phyloP scores from a whole-genome alignment of 2,329 filamentous ascomycete species.

The Neoarthrinium moseri region DNA sequence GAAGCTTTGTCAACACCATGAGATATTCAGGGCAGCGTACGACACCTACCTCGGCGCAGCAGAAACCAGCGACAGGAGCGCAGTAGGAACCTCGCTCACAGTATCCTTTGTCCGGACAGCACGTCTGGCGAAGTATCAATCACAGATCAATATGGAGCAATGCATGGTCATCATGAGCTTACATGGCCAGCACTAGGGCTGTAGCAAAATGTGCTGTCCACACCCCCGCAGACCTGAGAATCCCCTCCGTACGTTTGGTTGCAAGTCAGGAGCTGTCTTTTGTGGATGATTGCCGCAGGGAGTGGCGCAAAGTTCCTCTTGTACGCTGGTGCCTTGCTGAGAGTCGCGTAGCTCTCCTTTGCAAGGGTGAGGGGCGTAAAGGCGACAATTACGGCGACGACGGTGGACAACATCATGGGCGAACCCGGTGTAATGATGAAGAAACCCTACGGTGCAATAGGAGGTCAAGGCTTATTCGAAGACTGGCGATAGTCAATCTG shows the following conservation, averaged over 20 bases:
- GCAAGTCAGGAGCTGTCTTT: conserved; percentile 28
- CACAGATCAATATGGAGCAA: no score
- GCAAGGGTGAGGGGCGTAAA: conserved; percentile 15
- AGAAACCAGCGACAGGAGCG: conserved; percentile 35
- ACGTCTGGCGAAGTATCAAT: conserved; percentile 29
- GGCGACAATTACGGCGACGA: no score
- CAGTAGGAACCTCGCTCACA: conserved; percentile 34
- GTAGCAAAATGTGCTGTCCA: conserved; percentile 31
- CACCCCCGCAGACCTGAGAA: conserved; percentile 28
- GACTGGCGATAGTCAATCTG: no score
- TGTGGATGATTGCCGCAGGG: conserved; percentile 10
- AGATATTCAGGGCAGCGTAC: not conserved
- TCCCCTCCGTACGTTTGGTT: conserved; percentile 31
- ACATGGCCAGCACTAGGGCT: conserved; percentile 33
- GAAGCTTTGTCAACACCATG: not conserved
- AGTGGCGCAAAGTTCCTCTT: conserved; percentile 19
- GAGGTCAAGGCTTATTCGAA: no score
- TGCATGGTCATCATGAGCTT: no score
- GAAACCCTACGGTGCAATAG: no score
- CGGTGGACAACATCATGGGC: no score
- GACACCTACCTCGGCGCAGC: conserved; percentile 33
- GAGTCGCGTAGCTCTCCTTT: conserved; percentile 20
- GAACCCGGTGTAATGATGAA: no score
- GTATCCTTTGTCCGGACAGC: conserved; percentile 34
- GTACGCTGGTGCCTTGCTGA: no score